Percentiles rank a stretch among this genome's conserved stretches.
These are phyloP conservation scores for Uronychia binucleata DNA, from an alignment of 73 alveolate species.

Conservation along the genomic window DNA sequence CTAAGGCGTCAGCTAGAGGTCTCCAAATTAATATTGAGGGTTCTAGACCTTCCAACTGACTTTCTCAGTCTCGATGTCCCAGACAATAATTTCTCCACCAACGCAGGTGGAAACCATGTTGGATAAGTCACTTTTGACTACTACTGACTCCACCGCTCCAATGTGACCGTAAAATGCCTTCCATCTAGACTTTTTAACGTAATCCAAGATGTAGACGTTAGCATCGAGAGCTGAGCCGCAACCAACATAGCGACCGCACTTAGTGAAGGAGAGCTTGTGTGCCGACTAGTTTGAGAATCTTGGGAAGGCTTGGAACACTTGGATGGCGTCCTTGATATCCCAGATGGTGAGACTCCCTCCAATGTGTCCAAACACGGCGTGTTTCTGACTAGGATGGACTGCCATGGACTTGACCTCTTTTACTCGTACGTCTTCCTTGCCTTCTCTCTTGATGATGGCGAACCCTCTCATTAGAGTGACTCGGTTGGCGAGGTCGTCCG, in stretches of 20 bases:
- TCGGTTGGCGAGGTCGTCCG: no score
- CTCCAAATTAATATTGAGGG: no score
- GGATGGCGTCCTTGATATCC: no score
- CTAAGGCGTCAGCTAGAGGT: not conserved
- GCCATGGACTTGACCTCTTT: no score
- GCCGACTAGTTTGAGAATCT: not conserved
- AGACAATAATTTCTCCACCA: not conserved
- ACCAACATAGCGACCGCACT: not conserved
- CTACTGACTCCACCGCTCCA: not conserved
- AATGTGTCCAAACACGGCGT: not conserved
- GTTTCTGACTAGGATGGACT: not conserved
- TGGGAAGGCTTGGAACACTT: no score
- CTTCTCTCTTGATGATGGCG: no score
- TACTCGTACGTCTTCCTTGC: no score
- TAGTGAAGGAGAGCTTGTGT: not conserved
- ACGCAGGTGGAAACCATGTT: not conserved
- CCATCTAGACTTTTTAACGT: not conserved
- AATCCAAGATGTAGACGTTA: not conserved
- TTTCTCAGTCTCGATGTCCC: not conserved
- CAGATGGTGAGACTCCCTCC: not conserved
- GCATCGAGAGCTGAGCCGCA: not conserved
- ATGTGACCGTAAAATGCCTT: not conserved
- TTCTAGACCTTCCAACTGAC: not conserved
- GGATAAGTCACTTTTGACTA: not conserved
- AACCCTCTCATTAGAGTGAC: no score